These are phyloP conservation scores for Geotrichum cucujoidarum DNA, from an alignment of 1,139 yeast species.

Conservation along the genomic window DNA sequence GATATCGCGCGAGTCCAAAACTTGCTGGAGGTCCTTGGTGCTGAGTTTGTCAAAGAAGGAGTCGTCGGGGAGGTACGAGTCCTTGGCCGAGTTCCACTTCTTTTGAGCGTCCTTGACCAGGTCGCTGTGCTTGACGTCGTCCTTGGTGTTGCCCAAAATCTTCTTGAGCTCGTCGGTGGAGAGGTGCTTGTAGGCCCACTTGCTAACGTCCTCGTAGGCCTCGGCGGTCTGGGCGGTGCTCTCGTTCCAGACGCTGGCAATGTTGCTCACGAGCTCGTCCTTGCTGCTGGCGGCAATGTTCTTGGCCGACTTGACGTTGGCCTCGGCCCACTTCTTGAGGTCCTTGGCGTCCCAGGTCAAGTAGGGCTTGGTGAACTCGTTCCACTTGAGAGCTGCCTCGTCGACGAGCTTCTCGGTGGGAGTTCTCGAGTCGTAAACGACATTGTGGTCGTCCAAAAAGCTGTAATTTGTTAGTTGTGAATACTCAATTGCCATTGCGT, in stretches of 20 bases:
- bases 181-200: constrained; percentile 38
- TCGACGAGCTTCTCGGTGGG: constrained; percentile 8
- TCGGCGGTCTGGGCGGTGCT: constrained; percentile 43
- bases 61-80: constrained; percentile 8
- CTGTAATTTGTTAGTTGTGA: neutral
- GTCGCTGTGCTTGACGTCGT: constrained; percentile 42
- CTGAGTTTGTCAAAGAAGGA: constrained; percentile 8
- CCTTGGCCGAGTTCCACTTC: constrained; percentile 34
- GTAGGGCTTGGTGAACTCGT: constrained; percentile 16
- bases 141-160: constrained; percentile 36
- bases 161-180: constrained; percentile 40
- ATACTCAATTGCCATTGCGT: neutral
- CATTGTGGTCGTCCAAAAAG: constrained; percentile 12
- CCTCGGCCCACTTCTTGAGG: neutral
- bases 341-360: constrained; percentile 10
- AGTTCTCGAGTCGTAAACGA: constrained; percentile 2
- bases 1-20: constrained; percentile 5
- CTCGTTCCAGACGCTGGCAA: constrained; percentile 43
- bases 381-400: constrained; percentile 15
- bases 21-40: constrained; percentile 6
- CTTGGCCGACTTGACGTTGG: neutral
- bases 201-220: constrained; percentile 45
- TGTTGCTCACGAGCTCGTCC: constrained; percentile 45
- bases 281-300: constrained; percentile 23
- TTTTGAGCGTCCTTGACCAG: constrained; percentile 27